Percentiles rank a stretch among this genome's conserved stretches.
phyloP scores from a whole-genome alignment of 805 yeast species.

The Ogataea dorogensis region DNA sequence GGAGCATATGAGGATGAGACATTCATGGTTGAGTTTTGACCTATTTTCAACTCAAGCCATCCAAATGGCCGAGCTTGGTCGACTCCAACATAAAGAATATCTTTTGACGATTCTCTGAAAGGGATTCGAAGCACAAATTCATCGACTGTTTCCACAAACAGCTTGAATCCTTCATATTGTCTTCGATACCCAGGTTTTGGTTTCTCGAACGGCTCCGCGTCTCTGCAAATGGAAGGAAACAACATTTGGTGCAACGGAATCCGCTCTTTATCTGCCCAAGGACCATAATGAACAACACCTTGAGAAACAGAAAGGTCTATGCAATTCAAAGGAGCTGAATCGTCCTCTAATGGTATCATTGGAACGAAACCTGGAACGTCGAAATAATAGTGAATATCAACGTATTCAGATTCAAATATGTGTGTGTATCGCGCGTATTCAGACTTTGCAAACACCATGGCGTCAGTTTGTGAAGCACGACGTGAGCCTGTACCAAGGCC shows the following conservation, averaged over 20 bases:
- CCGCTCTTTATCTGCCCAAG: slow-evolving; percentile 93
- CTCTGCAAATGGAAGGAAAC: slow-evolving; percentile 65
- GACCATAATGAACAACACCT: slow-evolving; percentile 80
- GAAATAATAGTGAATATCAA: slow-evolving; percentile 58
- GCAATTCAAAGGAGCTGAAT: slow-evolving; percentile 62
- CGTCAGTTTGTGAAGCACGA: slow-evolving; percentile 11
- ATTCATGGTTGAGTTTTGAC: slow-evolving; percentile 49
- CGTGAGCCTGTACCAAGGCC: slow-evolving; percentile 7
- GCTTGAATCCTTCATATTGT: slow-evolving; percentile 52
- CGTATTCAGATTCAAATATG: slow-evolving; percentile 57
- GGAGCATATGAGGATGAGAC: slow-evolving; percentile 53
- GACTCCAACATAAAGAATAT: slow-evolving; percentile 36
- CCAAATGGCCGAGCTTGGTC: slow-evolving; percentile 65
- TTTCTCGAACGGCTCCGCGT: slow-evolving; percentile 40
- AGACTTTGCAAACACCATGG: slow-evolving; percentile 40
- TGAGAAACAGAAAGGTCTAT: slow-evolving; percentile 55
- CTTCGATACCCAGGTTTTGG: slow-evolving; percentile 53
- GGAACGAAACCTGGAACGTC: slow-evolving; percentile 63
- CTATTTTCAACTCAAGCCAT: slow-evolving; percentile 78
- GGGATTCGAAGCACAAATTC: slow-evolving; percentile 75
- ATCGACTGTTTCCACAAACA: slow-evolving; percentile 58
- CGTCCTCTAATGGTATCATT: slow-evolving; percentile 49
- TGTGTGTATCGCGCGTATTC: slow-evolving; percentile 85
- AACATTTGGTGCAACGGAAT: slow-evolving; percentile 60
- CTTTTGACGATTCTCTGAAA: slow-evolving; percentile 80